Base-by-base conservation (phyloP, 345 rosid species). In the Syzygium jambos region DNA sequence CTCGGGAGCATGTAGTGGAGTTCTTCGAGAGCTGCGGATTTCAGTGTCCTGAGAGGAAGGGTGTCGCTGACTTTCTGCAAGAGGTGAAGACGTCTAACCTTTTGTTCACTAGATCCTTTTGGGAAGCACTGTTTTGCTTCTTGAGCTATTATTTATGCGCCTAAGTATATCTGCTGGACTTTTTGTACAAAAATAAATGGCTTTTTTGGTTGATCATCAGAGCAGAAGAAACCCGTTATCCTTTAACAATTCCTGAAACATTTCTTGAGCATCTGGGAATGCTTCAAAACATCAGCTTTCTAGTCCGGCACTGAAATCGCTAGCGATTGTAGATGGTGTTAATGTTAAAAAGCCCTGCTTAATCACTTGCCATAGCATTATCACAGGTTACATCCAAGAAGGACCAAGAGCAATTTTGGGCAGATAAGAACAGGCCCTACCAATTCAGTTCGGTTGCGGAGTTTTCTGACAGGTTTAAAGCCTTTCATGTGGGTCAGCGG, bases 341-440 rank as follows among this genome's bases (percentile, higher is more conserved):
- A 59, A 59, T 30, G 78, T 34, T 68, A 34, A 68, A 68, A 19
- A 38, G 9, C 85, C 55, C 78, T 15, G 55, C 87, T 83, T 80
- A 86, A 23, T 41, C 51, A 10, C 15, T 46, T 12, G 46, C 54
- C 13, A 12, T 30, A 22, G 49, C 56, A 23, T 49, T 52, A 8
- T 78, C 38, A 22, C 88, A 93, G 95, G 92, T 93, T 23, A 89
- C 90, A 34, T 93, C 93, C 11, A 86, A 51, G 87, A 93, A 93
- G 78, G 94, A 93, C 87, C 94, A 93, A 88, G 91, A 86, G 52
- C 95, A 91, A 73, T 93, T 91, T 61, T 92, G 93, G 94, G 85
- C 68, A 51, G 84, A 77, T 29, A 88, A 73, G 46, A 85, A 56
- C 10, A 84, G 43, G 16, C 92, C 89, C 12, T 92, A 90, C 86